A percentile compares a stretch with the other conserved stretches of the same genome.
These are phyloP conservation scores for Aquilaria sinensis DNA, from an alignment of 345 rosid species.

Conservation along the genomic window DNA sequence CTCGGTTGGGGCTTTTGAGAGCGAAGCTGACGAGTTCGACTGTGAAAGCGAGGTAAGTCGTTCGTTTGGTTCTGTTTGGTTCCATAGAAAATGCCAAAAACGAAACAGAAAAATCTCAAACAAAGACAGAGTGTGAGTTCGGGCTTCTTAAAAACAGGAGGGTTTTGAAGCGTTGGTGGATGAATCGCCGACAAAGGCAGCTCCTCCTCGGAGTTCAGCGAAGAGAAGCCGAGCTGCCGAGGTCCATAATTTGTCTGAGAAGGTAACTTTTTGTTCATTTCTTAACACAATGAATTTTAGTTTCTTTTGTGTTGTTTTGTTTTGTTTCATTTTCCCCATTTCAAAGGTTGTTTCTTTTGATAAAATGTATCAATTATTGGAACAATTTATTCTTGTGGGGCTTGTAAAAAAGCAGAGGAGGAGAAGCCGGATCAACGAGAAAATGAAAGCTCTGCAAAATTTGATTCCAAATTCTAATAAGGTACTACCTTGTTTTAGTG, in stretches of 20 bases:
- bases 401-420: slow-evolving; percentile 49
- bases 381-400: slow-evolving; percentile 4
- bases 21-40: slow-evolving; percentile 62
- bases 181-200: slow-evolving; percentile 40
- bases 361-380: background rate
- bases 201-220: slow-evolving; percentile 52
- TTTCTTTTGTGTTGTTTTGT: too few species aligned
- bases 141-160: slow-evolving; percentile 32
- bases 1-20: slow-evolving; percentile 48
- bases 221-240: slow-evolving; percentile 96
- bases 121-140: background rate
- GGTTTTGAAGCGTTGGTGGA: slow-evolving; percentile 56
- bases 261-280: slow-evolving; percentile 37
- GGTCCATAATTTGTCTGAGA: slow-evolving; percentile 93
- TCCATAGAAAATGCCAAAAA: slow-evolving; percentile 8
- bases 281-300: too few species aligned
- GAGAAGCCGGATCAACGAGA: slow-evolving; percentile 94
- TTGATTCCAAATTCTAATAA: slow-evolving; percentile 93
- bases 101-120: background rate
- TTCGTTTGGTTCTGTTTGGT: slow-evolving; percentile 7
- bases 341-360: background rate
- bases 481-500: slow-evolving; percentile 25
- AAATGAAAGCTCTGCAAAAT: slow-evolving; percentile 94
- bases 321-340: background rate
- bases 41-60: slow-evolving; percentile 70